Evolutionary conservation across 345 rosid genomes (phyloP).

Genomic region (Pistacia vera): DNA sequence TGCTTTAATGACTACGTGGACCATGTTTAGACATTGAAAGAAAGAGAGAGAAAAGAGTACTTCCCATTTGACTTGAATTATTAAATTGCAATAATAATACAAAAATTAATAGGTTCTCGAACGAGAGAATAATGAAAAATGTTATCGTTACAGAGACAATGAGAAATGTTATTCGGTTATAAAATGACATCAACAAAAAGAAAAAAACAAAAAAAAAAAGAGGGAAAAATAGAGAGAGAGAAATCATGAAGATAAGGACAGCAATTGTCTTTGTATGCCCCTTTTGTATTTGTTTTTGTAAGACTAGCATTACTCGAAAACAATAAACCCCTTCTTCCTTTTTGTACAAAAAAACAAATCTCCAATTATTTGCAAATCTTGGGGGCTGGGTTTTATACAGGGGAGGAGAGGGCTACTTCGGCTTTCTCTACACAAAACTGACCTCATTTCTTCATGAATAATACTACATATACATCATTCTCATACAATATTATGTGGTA

Average conservation of each 20-base stretch:
- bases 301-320: background rate
- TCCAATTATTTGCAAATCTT: slow-evolving; percentile 20
- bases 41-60: background rate
- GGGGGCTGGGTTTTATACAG: slow-evolving; percentile 6
- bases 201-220: too few relatives aligned
- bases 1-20: slow-evolving; percentile 17
- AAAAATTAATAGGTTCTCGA: too few relatives aligned
- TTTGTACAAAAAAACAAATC: slow-evolving; percentile 13
- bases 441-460: slow-evolving; percentile 1
- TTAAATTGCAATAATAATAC: background rate
- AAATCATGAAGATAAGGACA: background rate
- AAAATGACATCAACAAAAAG: too few relatives aligned
- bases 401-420: slow-evolving; percentile 56
- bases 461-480: too few relatives aligned
- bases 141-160: too few relatives aligned
- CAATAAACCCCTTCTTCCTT: slow-evolving; percentile 63
- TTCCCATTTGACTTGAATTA: slow-evolving; percentile 27
- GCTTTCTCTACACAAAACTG: slow-evolving; percentile 16
- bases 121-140: background rate
- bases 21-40: background rate
- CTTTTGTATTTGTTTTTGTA: too few relatives aligned
- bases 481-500: too few relatives aligned
- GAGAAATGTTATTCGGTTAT: too few relatives aligned
- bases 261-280: background rate
- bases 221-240: too few relatives aligned